Percentiles rank a stretch among this genome's conserved stretches.
Evolutionary conservation across 1,139 yeast genomes (phyloP).

Genomic region (Blastobotrys buckinghamii): DNA sequence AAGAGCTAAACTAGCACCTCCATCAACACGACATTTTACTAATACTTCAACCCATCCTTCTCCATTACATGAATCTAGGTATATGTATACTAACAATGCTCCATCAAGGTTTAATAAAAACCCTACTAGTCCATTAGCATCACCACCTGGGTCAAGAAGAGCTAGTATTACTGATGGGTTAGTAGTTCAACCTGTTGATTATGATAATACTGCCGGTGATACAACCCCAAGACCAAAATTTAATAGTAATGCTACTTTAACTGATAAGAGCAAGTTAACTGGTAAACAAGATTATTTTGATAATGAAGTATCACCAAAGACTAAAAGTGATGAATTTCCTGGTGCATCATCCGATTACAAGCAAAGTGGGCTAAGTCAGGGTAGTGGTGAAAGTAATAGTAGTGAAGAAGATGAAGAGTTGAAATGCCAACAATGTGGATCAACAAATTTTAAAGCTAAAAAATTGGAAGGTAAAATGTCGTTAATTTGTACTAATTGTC

Average conservation of each 20-base stretch:
- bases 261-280: not conserved
- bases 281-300: not conserved
- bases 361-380: no score
- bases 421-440: conserved; percentile 16
- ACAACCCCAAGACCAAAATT: not conserved
- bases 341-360: no score
- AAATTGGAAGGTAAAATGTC: conserved; percentile 16
- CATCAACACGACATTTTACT: not conserved
- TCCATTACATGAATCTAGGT: not conserved
- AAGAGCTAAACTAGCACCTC: not conserved
- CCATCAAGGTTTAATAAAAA: not conserved
- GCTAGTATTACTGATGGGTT: conserved; percentile 3
- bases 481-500: conserved; percentile 18
- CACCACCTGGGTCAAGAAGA: conserved; percentile 9
- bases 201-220: not conserved
- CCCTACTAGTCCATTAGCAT: conserved; percentile 1
- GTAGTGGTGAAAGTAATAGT: not conserved
- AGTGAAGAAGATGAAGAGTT: conserved; percentile 7
- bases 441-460: conserved; percentile 19
- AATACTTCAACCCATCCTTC: not conserved
- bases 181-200: not conserved
- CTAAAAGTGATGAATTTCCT: not conserved
- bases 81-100: not conserved
- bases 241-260: not conserved
- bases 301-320: not conserved